Conservation (phyloP, 768 basidiomycete species). For the Kwoniella sp. region DNA sequence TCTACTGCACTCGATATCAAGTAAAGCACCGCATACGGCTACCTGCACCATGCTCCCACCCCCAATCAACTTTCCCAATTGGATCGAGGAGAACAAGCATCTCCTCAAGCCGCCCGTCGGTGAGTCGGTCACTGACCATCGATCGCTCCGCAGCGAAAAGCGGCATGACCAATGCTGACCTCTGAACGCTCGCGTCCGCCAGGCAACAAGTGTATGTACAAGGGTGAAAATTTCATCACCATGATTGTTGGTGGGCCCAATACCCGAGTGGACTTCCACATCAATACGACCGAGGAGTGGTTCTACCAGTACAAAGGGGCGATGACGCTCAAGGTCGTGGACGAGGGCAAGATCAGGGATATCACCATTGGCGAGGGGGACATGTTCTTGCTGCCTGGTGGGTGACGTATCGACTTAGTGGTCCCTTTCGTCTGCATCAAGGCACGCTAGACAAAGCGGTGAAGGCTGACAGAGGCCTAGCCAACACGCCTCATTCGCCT, state of each 20-base stretch:
- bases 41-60: slow-evolving; percentile 59
- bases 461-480: slow-evolving; percentile 51
- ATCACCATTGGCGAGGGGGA: slow-evolving; percentile 88
- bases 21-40: neutral
- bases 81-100: slow-evolving; percentile 77
- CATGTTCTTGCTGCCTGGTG: slow-evolving; percentile 92
- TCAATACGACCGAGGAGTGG: slow-evolving; percentile 99
- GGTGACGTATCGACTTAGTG: too few species aligned
- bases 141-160: too few species aligned
- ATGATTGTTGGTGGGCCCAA: slow-evolving; percentile 98
- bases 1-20: too few species aligned
- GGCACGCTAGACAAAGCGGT: too few species aligned
- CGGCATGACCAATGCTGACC: too few species aligned
- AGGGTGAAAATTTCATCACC: slow-evolving; percentile 79
- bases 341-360: slow-evolving; percentile 57
- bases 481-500: slow-evolving; percentile 94
- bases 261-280: slow-evolving; percentile 85
- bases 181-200: neutral
- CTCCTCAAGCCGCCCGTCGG: slow-evolving; percentile 86
- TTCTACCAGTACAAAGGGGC: slow-evolving; percentile 94
- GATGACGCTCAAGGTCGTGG: slow-evolving; percentile 81
- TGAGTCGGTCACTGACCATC: slow-evolving; percentile 55
- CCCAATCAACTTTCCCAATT: slow-evolving; percentile 83
- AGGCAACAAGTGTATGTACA: slow-evolving; percentile 52
- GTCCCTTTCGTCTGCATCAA: too few species aligned